Base-by-base conservation (phyloP, 23 red algal genomes). In the Gracilaria gracilis region DNA sequence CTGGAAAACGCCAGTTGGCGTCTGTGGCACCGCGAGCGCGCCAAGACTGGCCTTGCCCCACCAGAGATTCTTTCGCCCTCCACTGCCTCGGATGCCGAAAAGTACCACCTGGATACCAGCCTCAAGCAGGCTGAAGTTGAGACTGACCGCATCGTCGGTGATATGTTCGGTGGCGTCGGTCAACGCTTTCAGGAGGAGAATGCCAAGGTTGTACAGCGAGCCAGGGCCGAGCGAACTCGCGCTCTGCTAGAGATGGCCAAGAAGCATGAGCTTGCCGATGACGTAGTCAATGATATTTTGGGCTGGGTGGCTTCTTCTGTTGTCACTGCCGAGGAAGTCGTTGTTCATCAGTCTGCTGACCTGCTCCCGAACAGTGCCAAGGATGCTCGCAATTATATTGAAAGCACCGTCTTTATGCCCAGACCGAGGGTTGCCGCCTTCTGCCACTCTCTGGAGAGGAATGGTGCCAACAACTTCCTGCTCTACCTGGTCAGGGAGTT, bases 401-500 rank as follows among this genome's bases (percentile, higher is more conserved):
- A 82, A 48, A 61, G 66, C 21, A 88, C 81, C 14, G 69, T 76
- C 14, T 75, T 93, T 39, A 51, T 82, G 51, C 79, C 91, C 21
- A 80, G 95, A 44, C 90, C 90, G 34, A 75, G 91, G 42, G 91
- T 90, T 72, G 96, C 93, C 6, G 96, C 96, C 35, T 98, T 98
- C 84, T 94, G 93, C 54, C 96, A 98, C 66, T 98, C 96, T 0
- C 76, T 98, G 84, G 96, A 98, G 83, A 55, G 96, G 16, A 98
- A 98, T 76, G 96, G 96, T 25, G 96, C 96, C 42, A 98, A 98
- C 82, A 98, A 98, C 47, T 98, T 98, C 69, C 74, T 98, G 23
- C 65, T 98, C 9, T 98, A 98, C 67, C 83, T 98, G 44, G 36
- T 98, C 20, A 79, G 93, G 28, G 96, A 98, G 84, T 75, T 98